Base-by-base conservation (phyloP, 768 basidiomycete genomes). In the Leccinellum albellum region DNA sequence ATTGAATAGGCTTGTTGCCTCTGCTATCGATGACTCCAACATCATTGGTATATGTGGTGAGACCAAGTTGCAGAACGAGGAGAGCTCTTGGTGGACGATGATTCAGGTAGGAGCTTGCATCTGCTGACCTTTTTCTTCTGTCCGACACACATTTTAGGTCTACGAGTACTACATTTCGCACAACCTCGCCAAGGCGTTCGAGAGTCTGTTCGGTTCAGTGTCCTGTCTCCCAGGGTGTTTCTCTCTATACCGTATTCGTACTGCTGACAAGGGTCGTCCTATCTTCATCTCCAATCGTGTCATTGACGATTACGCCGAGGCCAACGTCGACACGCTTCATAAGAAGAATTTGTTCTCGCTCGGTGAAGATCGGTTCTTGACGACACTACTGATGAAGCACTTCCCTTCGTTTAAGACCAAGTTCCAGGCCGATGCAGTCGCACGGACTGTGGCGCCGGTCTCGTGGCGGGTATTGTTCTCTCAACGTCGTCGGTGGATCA, bases 141-240 rank as follows among this genome's bases (percentile, higher is more conserved):
- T 51, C 60, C 64, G 45, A 63, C 37, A 46, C 13, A n/a, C 2
- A 1, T 44, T 52, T 17, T 57, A 83, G 80, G 83, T 87, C 20
- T 85, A 86, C 74, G 82, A 85, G 64, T 87, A 86, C 70, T 87
- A 84, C 70, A 82, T 85, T 55, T 86, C 83, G 0, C 84, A 84
- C 62, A 82, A 88, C 60, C 73, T 87, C 44, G 79, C 85, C 51
- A 87, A 87, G 71, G 80, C 84, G 0, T 87, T 87, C 69, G 85
- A 88, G 70, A 81, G 79, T 49, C 70, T 87, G 53, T 87, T 86
- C 60, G 85, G 86, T 50, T 86, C 85, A 8, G 85, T 87, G 60
- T 82, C 86, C 44, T 87, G 86, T 80, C 72, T 87, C n/a, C 85
- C 86, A 0, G 85, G 86, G 53, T 87, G 85, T 75, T 87, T 87